These are phyloP conservation scores for Geoglossum cookeanum DNA, from an alignment of 2,329 filamentous ascomycete species.

Conservation along the genomic window DNA sequence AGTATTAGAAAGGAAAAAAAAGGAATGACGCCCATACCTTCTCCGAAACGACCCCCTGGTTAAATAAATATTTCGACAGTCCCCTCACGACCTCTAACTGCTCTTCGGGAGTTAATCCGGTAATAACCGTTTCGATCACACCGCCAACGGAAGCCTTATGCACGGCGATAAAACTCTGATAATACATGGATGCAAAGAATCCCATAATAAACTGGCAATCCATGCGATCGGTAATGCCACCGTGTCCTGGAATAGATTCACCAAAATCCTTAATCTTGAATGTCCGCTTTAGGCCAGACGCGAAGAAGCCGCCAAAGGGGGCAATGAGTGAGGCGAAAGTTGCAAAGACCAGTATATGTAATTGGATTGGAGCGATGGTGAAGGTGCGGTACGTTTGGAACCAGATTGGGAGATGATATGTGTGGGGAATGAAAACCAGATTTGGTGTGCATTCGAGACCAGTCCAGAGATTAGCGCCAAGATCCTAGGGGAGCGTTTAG, in stretches of 20 bases:
- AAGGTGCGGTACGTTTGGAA: conserved; percentile 55
- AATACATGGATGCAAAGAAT: conserved; percentile 96
- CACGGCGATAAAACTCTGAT: conserved; percentile 86
- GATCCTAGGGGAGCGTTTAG: conserved; percentile 31
- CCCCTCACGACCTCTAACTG: conserved; percentile 61
- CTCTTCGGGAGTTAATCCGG: conserved; percentile 68
- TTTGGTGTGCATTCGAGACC: conserved; percentile 81
- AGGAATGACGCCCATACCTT: conserved; percentile 25
- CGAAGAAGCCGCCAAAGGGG: conserved; percentile 96
- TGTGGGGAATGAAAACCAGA: conserved; percentile 68
- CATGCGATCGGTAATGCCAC: conserved; percentile 97
- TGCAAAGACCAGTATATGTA: conserved; percentile 77
- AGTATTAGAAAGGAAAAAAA: neutral
- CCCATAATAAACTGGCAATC: conserved; percentile 99
- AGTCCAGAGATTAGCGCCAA: conserved; percentile 82
- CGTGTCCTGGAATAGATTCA: conserved; percentile 91
- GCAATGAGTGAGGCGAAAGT: conserved; percentile 93
- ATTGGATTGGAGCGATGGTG: conserved; percentile 71
- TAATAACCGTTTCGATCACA: conserved; percentile 82
- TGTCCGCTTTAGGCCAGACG: conserved; percentile 88
- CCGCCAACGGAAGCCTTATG: conserved; percentile 71
- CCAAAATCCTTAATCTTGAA: conserved; percentile 99
- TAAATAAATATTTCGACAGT: conserved; percentile 42
- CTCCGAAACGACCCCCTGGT: conserved; percentile 37
- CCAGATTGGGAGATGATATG: conserved; percentile 53